phyloP scores from a whole-genome alignment of 129 eudicot genomes.

The Ambrosia trifida region DNA sequence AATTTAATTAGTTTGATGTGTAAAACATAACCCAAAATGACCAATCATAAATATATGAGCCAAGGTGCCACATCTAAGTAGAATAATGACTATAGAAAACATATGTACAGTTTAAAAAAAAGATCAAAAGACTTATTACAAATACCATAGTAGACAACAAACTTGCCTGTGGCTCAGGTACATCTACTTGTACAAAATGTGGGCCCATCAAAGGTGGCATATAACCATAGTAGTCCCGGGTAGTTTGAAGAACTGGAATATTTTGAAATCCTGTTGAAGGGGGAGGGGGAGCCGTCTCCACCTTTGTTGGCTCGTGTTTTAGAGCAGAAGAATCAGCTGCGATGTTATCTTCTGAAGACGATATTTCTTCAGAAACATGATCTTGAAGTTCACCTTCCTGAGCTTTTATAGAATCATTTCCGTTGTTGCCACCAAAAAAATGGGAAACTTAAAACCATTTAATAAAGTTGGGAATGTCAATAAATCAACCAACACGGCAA shows the following conservation, averaged over 20 bases:
- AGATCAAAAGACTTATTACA: too few species aligned
- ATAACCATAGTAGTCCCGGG: conserved; percentile 51
- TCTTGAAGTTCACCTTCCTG: conserved; percentile 38
- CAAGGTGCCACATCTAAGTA: too few species aligned
- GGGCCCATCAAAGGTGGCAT: conserved; percentile 49
- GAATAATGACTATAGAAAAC: too few species aligned
- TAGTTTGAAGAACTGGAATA: conserved; percentile 40
- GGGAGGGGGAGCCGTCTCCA: conserved; percentile 35
- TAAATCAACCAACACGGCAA: not conserved
- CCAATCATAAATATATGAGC: too few species aligned
- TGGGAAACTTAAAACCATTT: not conserved
- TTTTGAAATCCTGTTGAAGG: conserved; percentile 41
- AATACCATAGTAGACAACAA: not conserved
- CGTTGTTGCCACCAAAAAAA: conserved; percentile 39
- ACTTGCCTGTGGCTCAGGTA: conserved; percentile 58
- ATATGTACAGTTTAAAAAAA: too few species aligned
- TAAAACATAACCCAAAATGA: too few species aligned
- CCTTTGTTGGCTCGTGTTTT: conserved; percentile 46
- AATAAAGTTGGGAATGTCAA: not conserved
- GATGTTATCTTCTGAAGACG: conserved; percentile 29
- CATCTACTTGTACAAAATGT: conserved; percentile 48
- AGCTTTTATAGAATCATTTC: conserved; percentile 31
- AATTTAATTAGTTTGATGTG: not conserved
- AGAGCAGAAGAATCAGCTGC: conserved; percentile 37
- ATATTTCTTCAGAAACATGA: conserved; percentile 26